Base-by-base conservation (phyloP, 805 yeast genomes). In the Nakazawaea sp. region DNA sequence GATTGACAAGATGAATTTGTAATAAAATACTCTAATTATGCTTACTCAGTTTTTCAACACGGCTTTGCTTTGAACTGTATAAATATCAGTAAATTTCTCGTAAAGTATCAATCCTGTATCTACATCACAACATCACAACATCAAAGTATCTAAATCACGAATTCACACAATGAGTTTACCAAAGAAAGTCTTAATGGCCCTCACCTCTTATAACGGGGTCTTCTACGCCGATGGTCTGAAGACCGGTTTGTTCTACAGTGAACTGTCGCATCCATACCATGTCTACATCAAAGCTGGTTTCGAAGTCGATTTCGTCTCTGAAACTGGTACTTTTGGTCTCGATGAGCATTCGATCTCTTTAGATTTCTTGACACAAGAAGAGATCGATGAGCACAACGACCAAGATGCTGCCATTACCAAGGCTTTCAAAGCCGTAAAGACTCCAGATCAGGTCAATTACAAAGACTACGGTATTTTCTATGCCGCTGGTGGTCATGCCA, bases 401-500 rank as follows among this genome's bases (percentile, higher is more conserved):
- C 39, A 54, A 38, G 37, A 46, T 21, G 60, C 72, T 9, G 66
- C 54, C 2, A 66, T 70, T 52, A 58, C 56, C 46, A 44, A 54
- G 30, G 64, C 57, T 13, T 44, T 75, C 21, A 50, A 54, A 21
- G 47, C 55, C 12, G 51, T 70, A 47, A 70, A 70, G 56, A 66
- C 63, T 43, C 69, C 79, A 6, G 45, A 64, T 12, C 78, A 71
- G 19, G 54, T 76, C 33, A 53, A 70, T 36, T 53, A 78, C 10
- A 51, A 53, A 12, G 75, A 74, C 27, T 79, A 64, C 53, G 64
- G 64, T 31, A 63, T 76, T 42, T 67, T 78, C 52, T 77, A 61
- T 46, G 82, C 80, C 28, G 69, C 81, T 33, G 86, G 76, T 35
- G 86, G 87, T 27, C 86, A 80, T 49, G 86, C 74, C 21, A 61